Evolutionary conservation across 1,284 basidiomycete species (phyloP).

Genomic region (Ustilago xerochloae): DNA sequence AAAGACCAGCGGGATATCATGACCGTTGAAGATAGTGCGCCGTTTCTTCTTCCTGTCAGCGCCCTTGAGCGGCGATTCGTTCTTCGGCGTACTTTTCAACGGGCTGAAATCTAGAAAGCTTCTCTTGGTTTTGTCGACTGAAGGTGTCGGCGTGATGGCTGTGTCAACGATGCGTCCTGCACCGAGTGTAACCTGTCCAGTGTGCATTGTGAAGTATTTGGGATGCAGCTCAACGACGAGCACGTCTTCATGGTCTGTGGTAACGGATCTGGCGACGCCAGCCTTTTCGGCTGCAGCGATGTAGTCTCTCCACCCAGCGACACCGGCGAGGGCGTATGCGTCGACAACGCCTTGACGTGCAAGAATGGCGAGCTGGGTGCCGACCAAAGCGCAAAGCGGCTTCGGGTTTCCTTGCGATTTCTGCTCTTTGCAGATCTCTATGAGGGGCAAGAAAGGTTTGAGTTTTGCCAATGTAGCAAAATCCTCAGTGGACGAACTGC

Average conservation of each 20-base stretch:
- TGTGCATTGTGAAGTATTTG: slow-evolving; percentile 20
- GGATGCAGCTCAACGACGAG: slow-evolving; percentile 41
- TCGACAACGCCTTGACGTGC: slow-evolving; percentile 38
- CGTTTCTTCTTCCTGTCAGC: slow-evolving; percentile 3
- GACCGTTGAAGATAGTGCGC: slow-evolving; percentile 35
- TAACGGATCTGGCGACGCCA: slow-evolving; percentile 43
- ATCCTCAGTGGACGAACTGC: not conserved
- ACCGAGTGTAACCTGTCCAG: slow-evolving; percentile 17
- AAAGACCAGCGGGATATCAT: slow-evolving; percentile 31
- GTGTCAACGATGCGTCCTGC: slow-evolving; percentile 33
- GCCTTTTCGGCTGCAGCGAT: slow-evolving; percentile 49
- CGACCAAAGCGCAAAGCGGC: slow-evolving; percentile 39
- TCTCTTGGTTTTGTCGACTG: slow-evolving; percentile 31
- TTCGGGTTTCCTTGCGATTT: slow-evolving; percentile 24
- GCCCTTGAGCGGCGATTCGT: slow-evolving; percentile 14
- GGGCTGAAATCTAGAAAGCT: slow-evolving; percentile 10
- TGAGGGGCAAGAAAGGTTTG: slow-evolving; percentile 42
- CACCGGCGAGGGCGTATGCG: slow-evolving; percentile 48
- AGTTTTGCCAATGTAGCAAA: slow-evolving; percentile 5
- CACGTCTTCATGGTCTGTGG: slow-evolving; percentile 34
- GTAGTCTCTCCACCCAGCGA: slow-evolving; percentile 49
- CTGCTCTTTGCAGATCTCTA: slow-evolving; percentile 56
- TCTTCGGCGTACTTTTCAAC: slow-evolving; percentile 22
- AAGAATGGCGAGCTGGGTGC: slow-evolving; percentile 23
- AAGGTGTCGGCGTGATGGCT: slow-evolving; percentile 18